These are phyloP conservation scores for Mortierella sp. DNA, from an alignment of 371 early-diverging fungal species.

Conservation along the genomic window DNA sequence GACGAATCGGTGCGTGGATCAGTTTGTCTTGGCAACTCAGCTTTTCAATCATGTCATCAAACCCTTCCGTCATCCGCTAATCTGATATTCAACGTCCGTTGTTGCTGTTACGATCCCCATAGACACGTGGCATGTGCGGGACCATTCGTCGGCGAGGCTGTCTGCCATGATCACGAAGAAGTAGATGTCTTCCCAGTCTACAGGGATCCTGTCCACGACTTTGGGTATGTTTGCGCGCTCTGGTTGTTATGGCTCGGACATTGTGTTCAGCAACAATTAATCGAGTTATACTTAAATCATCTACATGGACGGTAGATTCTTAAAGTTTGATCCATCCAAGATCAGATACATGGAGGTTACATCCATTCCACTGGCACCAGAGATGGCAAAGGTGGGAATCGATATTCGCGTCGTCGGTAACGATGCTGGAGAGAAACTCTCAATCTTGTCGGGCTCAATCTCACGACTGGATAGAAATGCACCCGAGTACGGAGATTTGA, in stretches of 20 bases:
- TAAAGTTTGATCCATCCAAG: constrained; percentile 76
- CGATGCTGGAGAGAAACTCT: constrained; percentile 94
- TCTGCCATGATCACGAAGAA: constrained; percentile 93
- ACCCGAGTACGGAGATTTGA: constrained; percentile 77
- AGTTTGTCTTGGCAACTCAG: not conserved
- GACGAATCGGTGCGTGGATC: constrained; percentile 70
- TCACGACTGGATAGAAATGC: constrained; percentile 89
- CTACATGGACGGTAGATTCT: constrained; percentile 47
- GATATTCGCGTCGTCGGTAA: constrained; percentile 95
- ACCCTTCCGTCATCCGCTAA: too few species aligned
- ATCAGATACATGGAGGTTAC: constrained; percentile 85
- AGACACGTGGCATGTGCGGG: constrained; percentile 93
- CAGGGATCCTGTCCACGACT: constrained; percentile 84
- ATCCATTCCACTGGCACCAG: constrained; percentile 82
- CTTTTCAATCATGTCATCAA: too few species aligned
- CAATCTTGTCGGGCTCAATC: constrained; percentile 88
- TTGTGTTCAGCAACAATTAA: too few species aligned
- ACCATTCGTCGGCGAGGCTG: constrained; percentile 89
- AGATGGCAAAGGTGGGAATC: constrained; percentile 87
- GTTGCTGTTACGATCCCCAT: not conserved
- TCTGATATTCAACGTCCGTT: not conserved
- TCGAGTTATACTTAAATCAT: not conserved
- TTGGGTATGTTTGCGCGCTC: constrained; percentile 60
- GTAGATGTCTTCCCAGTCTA: constrained; percentile 88
- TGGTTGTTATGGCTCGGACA: not conserved